Evolutionary conservation across 495 filamentous ascomycete genomes (phyloP).

Genomic region (Penicillium coprophilum): DNA sequence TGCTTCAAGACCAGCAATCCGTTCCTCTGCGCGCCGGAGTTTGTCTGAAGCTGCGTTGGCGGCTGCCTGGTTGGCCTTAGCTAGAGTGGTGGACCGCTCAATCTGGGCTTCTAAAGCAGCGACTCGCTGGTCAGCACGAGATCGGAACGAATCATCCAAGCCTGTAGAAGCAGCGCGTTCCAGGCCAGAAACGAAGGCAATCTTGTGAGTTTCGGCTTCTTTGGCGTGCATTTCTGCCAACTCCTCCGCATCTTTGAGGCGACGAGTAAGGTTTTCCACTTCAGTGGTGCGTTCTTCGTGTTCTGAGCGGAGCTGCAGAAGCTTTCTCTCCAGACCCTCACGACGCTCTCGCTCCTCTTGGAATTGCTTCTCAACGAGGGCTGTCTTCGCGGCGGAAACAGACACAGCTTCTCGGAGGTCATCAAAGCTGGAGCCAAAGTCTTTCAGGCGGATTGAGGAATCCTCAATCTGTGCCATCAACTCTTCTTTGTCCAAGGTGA

Average conservation of each 20-base stretch:
- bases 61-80: conserved; percentile 81
- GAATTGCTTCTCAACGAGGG: conserved; percentile 74
- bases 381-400: conserved; percentile 71
- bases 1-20: conserved; percentile 92
- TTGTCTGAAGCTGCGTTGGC: conserved; percentile 88
- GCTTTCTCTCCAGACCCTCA: conserved; percentile 75
- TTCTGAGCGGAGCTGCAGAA: conserved; percentile 75
- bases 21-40: conserved; percentile 86
- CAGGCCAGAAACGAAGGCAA: conserved; percentile 79
- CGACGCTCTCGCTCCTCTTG: conserved; percentile 79
- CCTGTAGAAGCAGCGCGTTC: conserved; percentile 57
- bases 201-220: conserved; percentile 82
- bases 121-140: conserved; percentile 71
- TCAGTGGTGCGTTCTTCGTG: conserved; percentile 83
- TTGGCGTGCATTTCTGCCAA: conserved; percentile 82
- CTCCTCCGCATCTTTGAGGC: conserved; percentile 84
- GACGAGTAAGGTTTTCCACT: conserved; percentile 69
- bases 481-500: conserved; percentile 82
- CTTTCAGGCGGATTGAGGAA: conserved; percentile 61
- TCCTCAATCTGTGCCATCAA: conserved; percentile 69
- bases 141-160: conserved; percentile 47
- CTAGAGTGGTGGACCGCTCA: conserved; percentile 71
- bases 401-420: conserved; percentile 76
- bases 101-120: conserved; percentile 76
- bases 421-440: conserved; percentile 68